Percentiles rank a stretch among this genome's conserved stretches.
Evolutionary conservation across 75 land plant genomes (phyloP).

Genomic region (Picea sitchensis): DNA sequence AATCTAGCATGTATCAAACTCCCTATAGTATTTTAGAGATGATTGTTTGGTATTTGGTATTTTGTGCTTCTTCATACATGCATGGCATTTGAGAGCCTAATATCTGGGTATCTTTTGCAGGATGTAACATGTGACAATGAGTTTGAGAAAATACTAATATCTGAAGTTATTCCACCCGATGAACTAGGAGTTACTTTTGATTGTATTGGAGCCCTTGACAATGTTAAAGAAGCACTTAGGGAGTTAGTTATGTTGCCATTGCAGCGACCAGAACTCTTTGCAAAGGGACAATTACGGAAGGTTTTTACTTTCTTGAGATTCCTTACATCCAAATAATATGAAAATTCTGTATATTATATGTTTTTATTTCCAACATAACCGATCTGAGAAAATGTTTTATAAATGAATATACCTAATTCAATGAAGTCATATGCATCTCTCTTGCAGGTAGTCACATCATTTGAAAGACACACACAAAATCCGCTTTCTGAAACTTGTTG

Average conservation of each 20-base stretch:
- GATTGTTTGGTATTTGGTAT: background rate
- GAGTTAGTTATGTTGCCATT: slow-evolving; percentile 51
- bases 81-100: background rate
- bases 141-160: slow-evolving; percentile 47
- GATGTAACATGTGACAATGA: slow-evolving; percentile 50
- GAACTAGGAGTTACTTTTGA: slow-evolving; percentile 51
- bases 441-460: background rate
- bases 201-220: slow-evolving; percentile 48
- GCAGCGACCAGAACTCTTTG: slow-evolving; percentile 47
- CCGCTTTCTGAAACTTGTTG: background rate
- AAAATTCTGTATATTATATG: background rate
- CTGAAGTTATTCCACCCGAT: slow-evolving; percentile 50
- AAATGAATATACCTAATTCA: background rate
- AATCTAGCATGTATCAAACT: no score
- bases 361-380: background rate
- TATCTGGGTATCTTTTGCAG: slow-evolving; percentile 10
- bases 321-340: no score
- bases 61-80: background rate
- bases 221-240: slow-evolving; percentile 47
- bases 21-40: no score
- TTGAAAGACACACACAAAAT: background rate
- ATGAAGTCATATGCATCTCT: background rate
- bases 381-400: background rate
- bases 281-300: slow-evolving; percentile 43
- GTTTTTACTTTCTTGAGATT: slow-evolving; percentile 9